Evolutionary conservation across 352 stramenopile species (phyloP), one percentile per base, ranked within the genome.

Genomic region (Phytophthora capsici): DNA sequence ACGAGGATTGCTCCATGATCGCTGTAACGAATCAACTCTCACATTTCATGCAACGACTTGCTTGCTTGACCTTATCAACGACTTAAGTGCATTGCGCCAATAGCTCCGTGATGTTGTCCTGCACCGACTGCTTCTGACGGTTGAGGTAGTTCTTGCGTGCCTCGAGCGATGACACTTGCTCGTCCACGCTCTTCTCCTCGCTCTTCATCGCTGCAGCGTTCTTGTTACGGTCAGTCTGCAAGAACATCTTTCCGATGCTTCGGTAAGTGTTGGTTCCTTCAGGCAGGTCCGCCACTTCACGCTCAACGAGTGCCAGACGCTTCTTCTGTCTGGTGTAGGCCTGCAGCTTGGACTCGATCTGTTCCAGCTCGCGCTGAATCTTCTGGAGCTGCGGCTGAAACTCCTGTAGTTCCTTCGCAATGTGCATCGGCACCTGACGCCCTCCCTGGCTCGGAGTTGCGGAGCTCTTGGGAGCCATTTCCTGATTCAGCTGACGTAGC

Each of bases 241-340:
- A 20, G 53, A 94, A 94, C 86, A 94, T 93, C 45, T 94, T 94
- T 38, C 84, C 86, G n/a, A 94, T 77, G 65, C 84, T 91, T 47
- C 80, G 80, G 70, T 79, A 94, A 28, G 84, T 94, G 12, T 73
- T 84, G 16, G 79, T 90, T 19, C 60, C 55, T 50, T 86, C 63
- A 0, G 86, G 86, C 20, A 94, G 66, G 46, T 89, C 82, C 12
- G 50, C 62, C 38, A 94, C 70, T 69, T 94, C 86, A n/a, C 78
- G 77, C 55, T 89, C 82, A 20, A 91, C 84, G 1, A 94, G 79
- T 25, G 74, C 79, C 32, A 90, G 65, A 26, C 84, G 86, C 72
- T 93, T 94, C 68, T 91, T 91, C 70, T 93, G 82, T 25, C 83
- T 78, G 32, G 60, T 60, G 26, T 75, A 84, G 12, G 81, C 78